phyloP scores from a whole-genome alignment of 345 rosid genomes.

The Anastatica hierochuntica region DNA sequence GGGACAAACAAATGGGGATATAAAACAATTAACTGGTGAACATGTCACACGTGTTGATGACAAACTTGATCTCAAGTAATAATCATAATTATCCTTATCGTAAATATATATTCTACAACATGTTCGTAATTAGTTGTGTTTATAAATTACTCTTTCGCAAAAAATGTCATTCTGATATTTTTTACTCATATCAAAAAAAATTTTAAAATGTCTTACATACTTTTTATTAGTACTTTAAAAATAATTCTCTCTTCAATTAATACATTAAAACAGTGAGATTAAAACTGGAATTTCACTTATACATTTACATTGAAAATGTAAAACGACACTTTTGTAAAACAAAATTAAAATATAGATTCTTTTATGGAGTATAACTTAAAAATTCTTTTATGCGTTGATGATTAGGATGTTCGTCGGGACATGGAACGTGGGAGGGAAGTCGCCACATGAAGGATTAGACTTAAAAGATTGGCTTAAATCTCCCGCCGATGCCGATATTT shows the following conservation, averaged over 20 bases:
- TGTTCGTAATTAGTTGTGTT: background rate
- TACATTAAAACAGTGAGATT: too few relatives aligned
- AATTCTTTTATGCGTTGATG: background rate
- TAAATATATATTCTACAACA: background rate
- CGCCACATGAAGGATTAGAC: conserved; percentile 59
- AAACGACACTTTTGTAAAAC: too few relatives aligned
- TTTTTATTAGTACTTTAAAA: too few relatives aligned
- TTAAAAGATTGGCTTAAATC: conserved; percentile 55
- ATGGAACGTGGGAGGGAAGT: conserved; percentile 88
- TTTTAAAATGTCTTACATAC: too few relatives aligned
- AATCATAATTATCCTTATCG: background rate
- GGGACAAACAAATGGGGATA: conserved; percentile 27
- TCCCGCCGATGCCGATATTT: conserved; percentile 55
- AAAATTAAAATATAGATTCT: too few relatives aligned
- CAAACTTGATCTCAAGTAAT: conserved; percentile 51
- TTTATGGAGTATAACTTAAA: too few relatives aligned
- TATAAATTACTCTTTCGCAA: conserved; percentile 6
- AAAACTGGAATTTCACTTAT: too few relatives aligned
- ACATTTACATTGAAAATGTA: too few relatives aligned
- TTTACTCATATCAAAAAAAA: too few relatives aligned
- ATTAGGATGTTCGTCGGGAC: conserved; percentile 84
- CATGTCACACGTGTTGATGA: conserved; percentile 26
- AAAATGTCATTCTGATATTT: too few relatives aligned
- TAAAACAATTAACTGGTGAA: conserved; percentile 17
- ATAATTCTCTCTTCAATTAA: too few relatives aligned